These are phyloP conservation scores for Viridothelium virens DNA, from an alignment of 495 filamentous ascomycete species.

Conservation along the genomic window DNA sequence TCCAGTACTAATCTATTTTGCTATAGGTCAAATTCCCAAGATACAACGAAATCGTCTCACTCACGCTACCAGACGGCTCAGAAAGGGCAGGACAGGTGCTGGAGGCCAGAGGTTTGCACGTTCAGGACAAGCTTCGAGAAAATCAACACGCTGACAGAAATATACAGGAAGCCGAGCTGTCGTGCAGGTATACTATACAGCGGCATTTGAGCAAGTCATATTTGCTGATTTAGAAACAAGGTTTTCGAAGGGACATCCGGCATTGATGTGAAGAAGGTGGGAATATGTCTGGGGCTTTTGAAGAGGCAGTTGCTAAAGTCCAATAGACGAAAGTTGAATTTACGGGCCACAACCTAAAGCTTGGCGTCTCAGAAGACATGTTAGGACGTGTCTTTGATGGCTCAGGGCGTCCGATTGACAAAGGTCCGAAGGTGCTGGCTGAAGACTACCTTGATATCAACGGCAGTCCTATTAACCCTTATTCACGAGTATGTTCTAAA, in stretches of 20 bases:
- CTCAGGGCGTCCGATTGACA: constrained; percentile 93
- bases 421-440: constrained; percentile 94
- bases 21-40: constrained; percentile 86
- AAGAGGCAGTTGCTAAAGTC: not conserved
- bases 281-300: not conserved
- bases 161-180: constrained; percentile 74
- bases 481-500: constrained; percentile 64
- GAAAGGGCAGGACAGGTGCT: constrained; percentile 92
- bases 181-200: constrained; percentile 59
- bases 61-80: constrained; percentile 92
- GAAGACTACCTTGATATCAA: constrained; percentile 99
- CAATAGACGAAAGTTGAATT: constrained; percentile 88
- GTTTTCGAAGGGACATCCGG: constrained; percentile 97
- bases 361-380: constrained; percentile 99
- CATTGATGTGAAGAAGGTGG: constrained; percentile 96
- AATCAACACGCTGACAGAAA: not conserved
- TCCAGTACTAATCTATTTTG: too few relatives aligned
- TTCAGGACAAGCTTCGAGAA: not conserved
- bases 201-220: not conserved
- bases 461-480: constrained; percentile 97
- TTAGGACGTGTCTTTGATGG: constrained; percentile 97
- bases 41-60: constrained; percentile 95
- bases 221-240: constrained; percentile 38
- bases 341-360: constrained; percentile 90
- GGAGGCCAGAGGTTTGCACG: constrained; percentile 76